Conservation (phyloP, 805 yeast genomes). For the Huiozyma sinensis region DNA sequence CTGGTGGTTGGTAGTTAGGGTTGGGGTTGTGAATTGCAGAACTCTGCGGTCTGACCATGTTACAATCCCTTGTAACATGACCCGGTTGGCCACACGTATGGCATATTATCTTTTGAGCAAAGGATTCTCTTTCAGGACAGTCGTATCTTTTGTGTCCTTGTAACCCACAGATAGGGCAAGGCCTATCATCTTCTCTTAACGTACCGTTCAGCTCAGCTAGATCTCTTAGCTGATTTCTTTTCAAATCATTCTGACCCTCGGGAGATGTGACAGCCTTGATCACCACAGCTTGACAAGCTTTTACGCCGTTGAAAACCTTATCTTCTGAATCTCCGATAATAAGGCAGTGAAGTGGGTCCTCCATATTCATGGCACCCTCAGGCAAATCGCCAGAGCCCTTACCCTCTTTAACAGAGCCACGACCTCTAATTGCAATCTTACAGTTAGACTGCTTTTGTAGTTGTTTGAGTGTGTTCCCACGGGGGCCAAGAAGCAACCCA, state of each 20-base stretch:
- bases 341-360: slow-evolving; percentile 83
- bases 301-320: slow-evolving; percentile 63
- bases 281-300: slow-evolving; percentile 62
- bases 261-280: slow-evolving; percentile 82
- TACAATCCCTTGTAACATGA: slow-evolving; percentile 84
- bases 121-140: slow-evolving; percentile 47
- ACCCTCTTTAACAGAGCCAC: slow-evolving; percentile 93
- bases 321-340: slow-evolving; percentile 76
- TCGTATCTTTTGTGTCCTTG: slow-evolving; percentile 54
- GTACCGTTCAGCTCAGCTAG: slow-evolving; percentile 94
- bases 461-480: slow-evolving; percentile 80
- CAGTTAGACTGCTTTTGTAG: slow-evolving; percentile 85
- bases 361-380: slow-evolving; percentile 42
- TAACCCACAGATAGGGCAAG: slow-evolving; percentile 56
- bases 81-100: slow-evolving; percentile 72
- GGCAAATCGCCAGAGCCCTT: slow-evolving; percentile 42
- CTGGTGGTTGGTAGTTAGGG: neutral
- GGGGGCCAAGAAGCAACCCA: slow-evolving; percentile 85
- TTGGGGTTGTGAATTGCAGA: slow-evolving; percentile 10
- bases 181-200: slow-evolving; percentile 62
- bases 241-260: slow-evolving; percentile 85
- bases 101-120: slow-evolving; percentile 53
- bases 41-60: slow-evolving; percentile 37
- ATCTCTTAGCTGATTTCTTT: slow-evolving; percentile 82
- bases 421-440: slow-evolving; percentile 81